These are phyloP conservation scores for Phialophora verrucosa DNA, from an alignment of 2,329 filamentous ascomycete species.

Conservation along the genomic window DNA sequence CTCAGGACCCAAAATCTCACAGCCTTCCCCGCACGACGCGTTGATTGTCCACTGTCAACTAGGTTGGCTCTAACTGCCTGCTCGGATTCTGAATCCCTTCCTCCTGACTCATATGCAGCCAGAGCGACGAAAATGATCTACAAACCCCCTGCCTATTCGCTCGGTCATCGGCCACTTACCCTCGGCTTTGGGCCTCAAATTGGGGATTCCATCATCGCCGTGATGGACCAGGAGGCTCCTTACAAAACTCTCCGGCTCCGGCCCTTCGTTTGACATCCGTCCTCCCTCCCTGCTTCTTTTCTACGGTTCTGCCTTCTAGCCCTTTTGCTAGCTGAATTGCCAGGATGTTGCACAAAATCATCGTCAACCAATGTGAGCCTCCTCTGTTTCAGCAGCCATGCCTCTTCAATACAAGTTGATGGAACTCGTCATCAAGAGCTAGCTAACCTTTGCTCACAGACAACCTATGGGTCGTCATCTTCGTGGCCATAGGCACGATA, in stretches of 20 bases:
- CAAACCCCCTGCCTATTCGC: conserved; percentile 9
- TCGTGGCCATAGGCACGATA: conserved; percentile 46
- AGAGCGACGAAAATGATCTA: conserved; percentile 10
- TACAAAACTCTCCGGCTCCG: conserved; percentile 9
- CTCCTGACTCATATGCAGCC: not conserved
- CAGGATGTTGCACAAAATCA: conserved; percentile 32
- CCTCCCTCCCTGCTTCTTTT: not conserved
- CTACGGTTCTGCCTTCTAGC: not conserved
- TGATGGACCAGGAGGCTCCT: not conserved
- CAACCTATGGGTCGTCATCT: conserved; percentile 45
- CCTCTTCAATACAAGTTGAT: not conserved
- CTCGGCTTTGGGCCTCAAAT: conserved; percentile 9
- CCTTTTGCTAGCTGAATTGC: not conserved
- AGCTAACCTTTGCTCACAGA: conserved; percentile 29
- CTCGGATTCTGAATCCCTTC: conserved; percentile 15
- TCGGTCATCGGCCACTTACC: conserved; percentile 16
- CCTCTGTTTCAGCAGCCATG: not conserved
- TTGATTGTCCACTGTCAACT: conserved; percentile 1
- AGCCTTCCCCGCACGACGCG: conserved; percentile 14
- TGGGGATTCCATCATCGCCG: conserved; percentile 11
- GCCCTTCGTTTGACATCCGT: conserved; percentile 4
- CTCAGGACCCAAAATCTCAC: conserved; percentile 18
- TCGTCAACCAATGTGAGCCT: conserved; percentile 36
- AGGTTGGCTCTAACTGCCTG: not conserved
- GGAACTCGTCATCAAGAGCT: not conserved